Evolutionary conservation across 257 asterid species (phyloP).

Genomic region (Solanum sejunctum): DNA sequence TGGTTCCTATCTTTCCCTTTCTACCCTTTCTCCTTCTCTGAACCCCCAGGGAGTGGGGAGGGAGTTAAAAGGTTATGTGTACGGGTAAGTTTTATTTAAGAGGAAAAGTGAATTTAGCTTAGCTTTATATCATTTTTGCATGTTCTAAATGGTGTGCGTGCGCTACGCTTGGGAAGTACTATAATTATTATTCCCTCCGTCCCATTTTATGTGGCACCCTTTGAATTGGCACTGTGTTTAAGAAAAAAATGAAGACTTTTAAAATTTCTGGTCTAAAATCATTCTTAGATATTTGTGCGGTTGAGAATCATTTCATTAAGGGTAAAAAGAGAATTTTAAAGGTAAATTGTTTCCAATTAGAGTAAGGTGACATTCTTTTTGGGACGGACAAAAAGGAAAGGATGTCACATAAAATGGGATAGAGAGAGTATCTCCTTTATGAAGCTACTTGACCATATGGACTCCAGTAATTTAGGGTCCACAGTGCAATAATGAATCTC

Average conservation of each 20-base stretch:
- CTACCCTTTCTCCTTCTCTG: not conserved
- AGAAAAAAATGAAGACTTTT: no score
- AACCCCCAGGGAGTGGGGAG: not conserved
- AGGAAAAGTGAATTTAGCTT: not conserved
- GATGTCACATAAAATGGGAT: no score
- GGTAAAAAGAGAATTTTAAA: no score
- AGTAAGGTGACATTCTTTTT: no score
- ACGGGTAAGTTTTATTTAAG: not conserved
- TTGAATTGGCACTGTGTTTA: no score
- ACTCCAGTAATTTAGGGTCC: not conserved
- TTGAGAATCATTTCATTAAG: no score
- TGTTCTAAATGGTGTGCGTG: not conserved
- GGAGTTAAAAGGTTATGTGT: no score
- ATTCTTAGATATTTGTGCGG: no score
- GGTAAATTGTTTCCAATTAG: no score
- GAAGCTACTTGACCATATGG: not conserved
- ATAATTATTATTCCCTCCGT: not conserved
- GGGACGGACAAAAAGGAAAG: no score
- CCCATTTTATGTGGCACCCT: no score
- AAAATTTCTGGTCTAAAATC: no score
- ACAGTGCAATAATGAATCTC: not conserved
- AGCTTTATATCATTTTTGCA: not conserved
- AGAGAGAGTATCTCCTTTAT: not conserved
- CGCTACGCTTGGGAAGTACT: not conserved
- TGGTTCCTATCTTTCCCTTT: not conserved